phyloP scores from a whole-genome alignment of 352 stramenopile species.

The Phytophthora quininea region DNA sequence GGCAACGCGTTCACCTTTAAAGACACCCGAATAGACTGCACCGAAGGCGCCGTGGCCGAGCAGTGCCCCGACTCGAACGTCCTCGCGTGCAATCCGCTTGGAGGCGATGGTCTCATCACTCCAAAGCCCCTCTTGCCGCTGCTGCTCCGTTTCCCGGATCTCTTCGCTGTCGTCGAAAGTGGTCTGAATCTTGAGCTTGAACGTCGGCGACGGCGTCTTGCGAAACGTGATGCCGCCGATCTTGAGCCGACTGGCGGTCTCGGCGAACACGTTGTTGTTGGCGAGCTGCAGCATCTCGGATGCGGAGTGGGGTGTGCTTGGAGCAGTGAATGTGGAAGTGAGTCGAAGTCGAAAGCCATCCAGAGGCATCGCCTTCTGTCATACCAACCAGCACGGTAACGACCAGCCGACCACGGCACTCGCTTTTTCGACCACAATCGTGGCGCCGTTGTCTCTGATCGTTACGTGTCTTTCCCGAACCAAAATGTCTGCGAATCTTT shows the following conservation, averaged over 20 bases:
- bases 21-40: slow-evolving; percentile 42
- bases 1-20: slow-evolving; percentile 37
- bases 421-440: no score
- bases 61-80: slow-evolving; percentile 32
- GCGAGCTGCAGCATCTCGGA: slow-evolving; percentile 23
- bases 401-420: no score
- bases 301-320: neutral
- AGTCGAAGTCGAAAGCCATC: slow-evolving; percentile 1
- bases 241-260: slow-evolving; percentile 18
- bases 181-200: slow-evolving; percentile 32
- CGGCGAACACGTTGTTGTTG: slow-evolving; percentile 11
- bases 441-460: no score
- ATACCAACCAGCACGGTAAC: no score
- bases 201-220: slow-evolving; percentile 14
- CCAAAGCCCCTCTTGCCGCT: slow-evolving; percentile 16
- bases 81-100: slow-evolving; percentile 38
- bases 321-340: slow-evolving; percentile 23
- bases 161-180: slow-evolving; percentile 18
- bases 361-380: no score
- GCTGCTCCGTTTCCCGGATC: slow-evolving; percentile 4
- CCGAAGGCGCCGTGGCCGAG: slow-evolving; percentile 40
- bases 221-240: slow-evolving; percentile 28
- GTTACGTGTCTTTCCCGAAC: neutral
- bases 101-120: slow-evolving; percentile 13
- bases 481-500: neutral